These are phyloP conservation scores for Stygiomarasmius scandens DNA, from an alignment of 1,284 basidiomycete genomes.

Conservation along the genomic window DNA sequence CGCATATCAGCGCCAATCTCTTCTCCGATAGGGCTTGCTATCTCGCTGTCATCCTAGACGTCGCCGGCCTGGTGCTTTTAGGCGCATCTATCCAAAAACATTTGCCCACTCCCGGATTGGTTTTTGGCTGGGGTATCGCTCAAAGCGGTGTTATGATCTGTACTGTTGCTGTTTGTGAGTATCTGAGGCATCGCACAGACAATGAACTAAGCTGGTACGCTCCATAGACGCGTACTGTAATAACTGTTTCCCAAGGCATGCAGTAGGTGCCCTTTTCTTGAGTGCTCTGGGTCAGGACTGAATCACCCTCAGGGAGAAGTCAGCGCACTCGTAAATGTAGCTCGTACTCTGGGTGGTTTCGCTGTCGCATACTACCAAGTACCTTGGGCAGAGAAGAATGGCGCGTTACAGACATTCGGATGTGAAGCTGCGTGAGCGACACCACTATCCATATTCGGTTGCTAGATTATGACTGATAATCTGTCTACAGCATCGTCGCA, in stretches of 20 bases:
- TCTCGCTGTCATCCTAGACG: slow-evolving; percentile 60
- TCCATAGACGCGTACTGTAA: slow-evolving; percentile 52
- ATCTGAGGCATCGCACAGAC: neutral
- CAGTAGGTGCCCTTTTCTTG: slow-evolving; percentile 26
- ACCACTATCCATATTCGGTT: neutral
- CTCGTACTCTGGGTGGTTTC: slow-evolving; percentile 56
- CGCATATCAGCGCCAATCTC: slow-evolving; percentile 7
- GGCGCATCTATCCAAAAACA: slow-evolving; percentile 63
- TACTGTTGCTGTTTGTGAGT: slow-evolving; percentile 63
- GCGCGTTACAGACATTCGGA: slow-evolving; percentile 53
- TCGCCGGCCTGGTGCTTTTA: slow-evolving; percentile 65
- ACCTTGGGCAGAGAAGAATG: slow-evolving; percentile 50
- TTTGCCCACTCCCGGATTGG: slow-evolving; percentile 53
- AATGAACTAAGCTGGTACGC: neutral
- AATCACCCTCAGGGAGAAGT: slow-evolving; percentile 52
- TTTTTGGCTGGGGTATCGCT: slow-evolving; percentile 72
- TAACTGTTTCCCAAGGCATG: slow-evolving; percentile 54
- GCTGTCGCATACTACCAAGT: slow-evolving; percentile 60
- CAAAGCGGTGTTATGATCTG: slow-evolving; percentile 64
- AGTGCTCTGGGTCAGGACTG: neutral
- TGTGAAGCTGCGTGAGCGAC: slow-evolving; percentile 46
- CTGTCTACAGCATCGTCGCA: neutral
- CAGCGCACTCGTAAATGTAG: slow-evolving; percentile 58
- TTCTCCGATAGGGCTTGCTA: slow-evolving; percentile 57
- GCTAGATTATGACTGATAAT: no score